A percentile compares a stretch with the other conserved stretches of the same genome.
Evolutionary conservation across 169 alveolate genomes (phyloP).

Genomic region (Cryptosporidium xiaoi): DNA sequence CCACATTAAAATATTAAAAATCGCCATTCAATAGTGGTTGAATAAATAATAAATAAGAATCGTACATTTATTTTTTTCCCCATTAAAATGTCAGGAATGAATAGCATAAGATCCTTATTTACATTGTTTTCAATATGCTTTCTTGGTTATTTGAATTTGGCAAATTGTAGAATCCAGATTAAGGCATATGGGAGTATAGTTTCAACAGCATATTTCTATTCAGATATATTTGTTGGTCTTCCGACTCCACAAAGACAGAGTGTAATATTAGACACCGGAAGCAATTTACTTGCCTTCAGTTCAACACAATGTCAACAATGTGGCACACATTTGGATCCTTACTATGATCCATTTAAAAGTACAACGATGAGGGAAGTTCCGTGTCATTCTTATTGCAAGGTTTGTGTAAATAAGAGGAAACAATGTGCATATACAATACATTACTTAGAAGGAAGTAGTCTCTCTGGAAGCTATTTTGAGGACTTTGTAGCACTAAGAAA

Average conservation of each 20-base stretch:
- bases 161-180: constrained; percentile 34
- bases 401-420: constrained; percentile 37
- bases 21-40: no score
- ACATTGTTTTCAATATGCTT: not conserved
- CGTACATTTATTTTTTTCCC: no score
- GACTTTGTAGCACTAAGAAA: constrained; percentile 66
- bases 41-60: no score
- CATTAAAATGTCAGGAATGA: not conserved
- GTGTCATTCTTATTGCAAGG: constrained; percentile 62
- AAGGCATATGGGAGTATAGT: constrained; percentile 74
- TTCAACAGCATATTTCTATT: constrained; percentile 68
- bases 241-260: constrained; percentile 73
- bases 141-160: not conserved
- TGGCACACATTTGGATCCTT: constrained; percentile 71
- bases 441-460: constrained; percentile 65
- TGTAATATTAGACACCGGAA: constrained; percentile 70
- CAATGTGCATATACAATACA: constrained; percentile 70
- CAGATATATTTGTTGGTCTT: constrained; percentile 71
- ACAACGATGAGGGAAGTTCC: constrained; percentile 45
- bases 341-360: constrained; percentile 65
- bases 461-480: constrained; percentile 67
- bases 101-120: not conserved
- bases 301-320: constrained; percentile 64
- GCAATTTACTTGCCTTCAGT: constrained; percentile 66
- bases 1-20: no score